Evolutionary conservation across 352 stramenopile genomes (phyloP).

Genomic region (Phytophthora sp.): DNA sequence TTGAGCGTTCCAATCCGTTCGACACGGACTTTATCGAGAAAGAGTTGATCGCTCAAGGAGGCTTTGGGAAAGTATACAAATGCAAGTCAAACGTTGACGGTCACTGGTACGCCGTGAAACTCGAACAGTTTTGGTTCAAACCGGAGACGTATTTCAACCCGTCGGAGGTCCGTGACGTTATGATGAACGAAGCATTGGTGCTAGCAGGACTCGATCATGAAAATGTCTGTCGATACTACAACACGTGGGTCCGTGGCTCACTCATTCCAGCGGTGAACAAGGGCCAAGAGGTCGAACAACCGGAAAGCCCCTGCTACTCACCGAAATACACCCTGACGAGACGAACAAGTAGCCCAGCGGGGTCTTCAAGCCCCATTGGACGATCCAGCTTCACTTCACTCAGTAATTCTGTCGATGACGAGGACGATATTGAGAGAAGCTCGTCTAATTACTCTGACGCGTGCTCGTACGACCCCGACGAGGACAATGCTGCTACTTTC

Average conservation of each 20-base stretch:
- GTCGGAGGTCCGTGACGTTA: constrained; percentile 86
- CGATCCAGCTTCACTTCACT: constrained; percentile 24
- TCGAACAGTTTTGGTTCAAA: constrained; percentile 87
- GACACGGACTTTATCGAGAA: constrained; percentile 78
- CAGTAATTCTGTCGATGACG: constrained; percentile 11
- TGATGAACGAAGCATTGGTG: constrained; percentile 93
- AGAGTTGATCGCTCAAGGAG: constrained; percentile 72
- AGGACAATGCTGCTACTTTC: constrained; percentile 42
- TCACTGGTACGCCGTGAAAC: constrained; percentile 80
- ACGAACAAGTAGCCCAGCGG: constrained; percentile 30
- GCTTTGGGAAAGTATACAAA: constrained; percentile 83
- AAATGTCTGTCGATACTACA: constrained; percentile 95
- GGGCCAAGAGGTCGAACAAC: constrained; percentile 30
- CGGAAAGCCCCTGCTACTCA: constrained; percentile 26
- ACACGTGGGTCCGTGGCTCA: constrained; percentile 79
- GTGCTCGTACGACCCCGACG: constrained; percentile 34
- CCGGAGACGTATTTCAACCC: constrained; percentile 82
- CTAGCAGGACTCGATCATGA: constrained; percentile 93
- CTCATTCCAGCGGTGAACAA: constrained; percentile 63
- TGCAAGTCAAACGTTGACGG: constrained; percentile 75
- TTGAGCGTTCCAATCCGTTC: constrained; percentile 76
- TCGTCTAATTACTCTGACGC: constrained; percentile 32
- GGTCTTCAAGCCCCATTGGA: constrained; percentile 15
- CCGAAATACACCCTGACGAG: constrained; percentile 24
- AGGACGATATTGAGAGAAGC: constrained; percentile 38